Percentiles rank a stretch among this genome's conserved stretches.
These are phyloP conservation scores for Cyberlindnera xylosilytica DNA, from an alignment of 805 yeast species.

Conservation along the genomic window DNA sequence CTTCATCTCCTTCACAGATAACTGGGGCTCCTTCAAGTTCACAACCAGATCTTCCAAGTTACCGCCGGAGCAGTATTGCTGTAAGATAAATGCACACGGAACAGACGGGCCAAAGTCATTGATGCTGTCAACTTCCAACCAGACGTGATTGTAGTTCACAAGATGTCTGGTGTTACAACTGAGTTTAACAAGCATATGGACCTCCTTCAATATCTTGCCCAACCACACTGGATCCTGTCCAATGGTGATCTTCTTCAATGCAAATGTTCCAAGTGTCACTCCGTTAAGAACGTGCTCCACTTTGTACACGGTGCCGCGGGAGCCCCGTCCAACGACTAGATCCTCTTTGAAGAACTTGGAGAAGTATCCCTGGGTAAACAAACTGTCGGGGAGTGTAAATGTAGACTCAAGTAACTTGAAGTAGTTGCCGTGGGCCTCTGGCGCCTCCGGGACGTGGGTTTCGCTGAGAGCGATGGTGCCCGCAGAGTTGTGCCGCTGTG, in stretches of 20 bases:
- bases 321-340: slow-evolving; percentile 71
- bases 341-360: slow-evolving; percentile 63
- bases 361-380: slow-evolving; percentile 83
- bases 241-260: slow-evolving; percentile 79
- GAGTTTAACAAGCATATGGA: slow-evolving; percentile 55
- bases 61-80: slow-evolving; percentile 89
- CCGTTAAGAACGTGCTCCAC: slow-evolving; percentile 80
- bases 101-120: slow-evolving; percentile 51
- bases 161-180: slow-evolving; percentile 55
- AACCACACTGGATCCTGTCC: slow-evolving; percentile 74
- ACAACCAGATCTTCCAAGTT: slow-evolving; percentile 68
- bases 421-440: slow-evolving; percentile 15
- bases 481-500: slow-evolving; percentile 1
- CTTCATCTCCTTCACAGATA: slow-evolving; percentile 36
- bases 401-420: slow-evolving; percentile 22
- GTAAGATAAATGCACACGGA: slow-evolving; percentile 77
- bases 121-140: slow-evolving; percentile 69
- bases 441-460: neutral
- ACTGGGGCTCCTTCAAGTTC: slow-evolving; percentile 34
- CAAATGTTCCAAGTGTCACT: slow-evolving; percentile 72
- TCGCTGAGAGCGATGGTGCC: neutral
- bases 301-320: slow-evolving; percentile 79
- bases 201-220: slow-evolving; percentile 71
- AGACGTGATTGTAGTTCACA: slow-evolving; percentile 85
- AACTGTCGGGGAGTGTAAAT: slow-evolving; percentile 40